These are phyloP conservation scores for Thermochaetoides thermophila DNA, from an alignment of 495 filamentous ascomycete species.

Conservation along the genomic window DNA sequence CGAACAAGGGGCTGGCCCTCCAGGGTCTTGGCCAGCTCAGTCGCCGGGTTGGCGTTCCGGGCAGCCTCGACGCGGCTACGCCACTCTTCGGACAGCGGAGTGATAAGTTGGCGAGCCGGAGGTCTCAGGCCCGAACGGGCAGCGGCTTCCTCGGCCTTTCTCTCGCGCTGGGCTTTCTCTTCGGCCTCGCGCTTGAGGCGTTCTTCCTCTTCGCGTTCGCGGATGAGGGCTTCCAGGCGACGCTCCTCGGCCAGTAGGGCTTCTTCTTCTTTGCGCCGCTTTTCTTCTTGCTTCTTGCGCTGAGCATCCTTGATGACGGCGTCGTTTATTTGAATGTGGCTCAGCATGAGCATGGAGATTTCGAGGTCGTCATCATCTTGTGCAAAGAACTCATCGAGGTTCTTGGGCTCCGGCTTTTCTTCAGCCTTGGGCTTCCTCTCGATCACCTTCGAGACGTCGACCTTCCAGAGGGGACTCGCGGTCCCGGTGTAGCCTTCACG, in stretches of 20 bases:
- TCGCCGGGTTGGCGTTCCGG: conserved; percentile 4
- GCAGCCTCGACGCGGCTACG: conserved; percentile 9
- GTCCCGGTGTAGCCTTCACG: neutral
- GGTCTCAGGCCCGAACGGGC: conserved; percentile 6
- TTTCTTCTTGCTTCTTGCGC: conserved; percentile 6
- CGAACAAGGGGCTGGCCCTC: conserved; percentile 42
- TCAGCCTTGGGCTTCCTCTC: conserved; percentile 1
- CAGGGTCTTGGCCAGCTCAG: conserved; percentile 26
- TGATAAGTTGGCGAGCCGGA: conserved; percentile 14
- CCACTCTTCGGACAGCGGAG: conserved; percentile 18
- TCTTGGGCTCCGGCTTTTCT: neutral
- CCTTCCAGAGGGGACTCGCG: too few species aligned
- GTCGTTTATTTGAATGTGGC: conserved; percentile 11
- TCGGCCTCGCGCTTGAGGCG: too few species aligned
- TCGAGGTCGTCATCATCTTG: conserved; percentile 5
- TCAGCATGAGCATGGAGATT: conserved; percentile 6
- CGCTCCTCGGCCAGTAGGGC: too few species aligned
- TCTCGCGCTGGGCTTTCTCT: conserved; percentile 2
- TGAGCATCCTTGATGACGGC: too few species aligned
- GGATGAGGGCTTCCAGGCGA: conserved; percentile 1
- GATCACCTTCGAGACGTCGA: too few species aligned
- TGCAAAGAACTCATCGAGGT: conserved; percentile 5
- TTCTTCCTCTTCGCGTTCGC: conserved; percentile 6
- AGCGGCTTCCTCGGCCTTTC: conserved; percentile 4
- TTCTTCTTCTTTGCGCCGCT: conserved; percentile 2